Base-by-base conservation (phyloP, 176 grass and related monocot species). In the Oryza glaberrima region DNA sequence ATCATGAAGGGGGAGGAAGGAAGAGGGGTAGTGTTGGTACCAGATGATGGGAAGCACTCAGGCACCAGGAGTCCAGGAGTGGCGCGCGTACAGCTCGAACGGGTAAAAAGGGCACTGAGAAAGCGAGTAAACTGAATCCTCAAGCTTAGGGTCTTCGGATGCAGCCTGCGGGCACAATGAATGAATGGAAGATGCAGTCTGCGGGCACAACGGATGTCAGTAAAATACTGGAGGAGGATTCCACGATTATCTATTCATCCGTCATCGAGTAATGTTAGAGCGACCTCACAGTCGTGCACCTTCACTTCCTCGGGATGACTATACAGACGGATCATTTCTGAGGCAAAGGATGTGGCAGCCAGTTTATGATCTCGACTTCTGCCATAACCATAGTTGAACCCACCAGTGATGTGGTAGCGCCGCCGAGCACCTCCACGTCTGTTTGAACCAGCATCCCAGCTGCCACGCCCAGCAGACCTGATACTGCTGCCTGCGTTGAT, bases 361-460 rank as follows among this genome's bases (percentile, higher is more conserved):
- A 44, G 44, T 23, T 16, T 60, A 67, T 12, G 3, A 26, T 47
- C 46, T 92, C 88, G 90, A 83, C 88, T 80, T 64, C 88, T 92
- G 46, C 90, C 78, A 72, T 92, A 92, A n/a, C 90, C 86, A 72
- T 88, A 88, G 80, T 90, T 84, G 56, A 80, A 84, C 23, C 95
- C 90, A 80, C 84, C 87, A 1, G 88, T 86, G 8, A 91, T 74
- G 77, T 87, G 45, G 78, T 87, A 92, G n/a, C 81, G 82, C 78
- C 43, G 84, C n/a, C 73, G 61, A 60, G 30, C 65, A 35, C 90
- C 82, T 38, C 65, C 85, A 43, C 35, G 70, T 52, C 83, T 86
- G 58, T 15, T 49, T 40, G 67, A 17, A 35, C 65, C 67, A 35
- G 54, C 72, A 45, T 70, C 80, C 92, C 80, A 89, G 58, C 7